phyloP scores from a whole-genome alignment of 2,329 filamentous ascomycete species.

The Penicillium occitanis region DNA sequence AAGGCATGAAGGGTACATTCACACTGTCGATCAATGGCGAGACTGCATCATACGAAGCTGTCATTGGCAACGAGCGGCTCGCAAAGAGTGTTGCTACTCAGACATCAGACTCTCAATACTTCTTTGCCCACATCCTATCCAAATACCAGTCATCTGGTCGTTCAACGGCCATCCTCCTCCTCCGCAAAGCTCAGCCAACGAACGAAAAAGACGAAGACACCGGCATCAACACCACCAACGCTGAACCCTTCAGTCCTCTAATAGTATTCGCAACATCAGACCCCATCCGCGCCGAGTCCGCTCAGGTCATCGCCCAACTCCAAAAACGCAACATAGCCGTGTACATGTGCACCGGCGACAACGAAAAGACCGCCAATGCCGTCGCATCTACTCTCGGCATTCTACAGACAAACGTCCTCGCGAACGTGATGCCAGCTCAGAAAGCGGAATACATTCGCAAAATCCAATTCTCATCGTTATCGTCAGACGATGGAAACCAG shows the following conservation, averaged over 20 bases:
- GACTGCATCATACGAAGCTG: conserved; percentile 44
- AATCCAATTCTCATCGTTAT: conserved; percentile 32
- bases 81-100: conserved; percentile 38
- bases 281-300: conserved; percentile 72
- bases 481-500: conserved; percentile 57
- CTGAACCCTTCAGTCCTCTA: conserved; percentile 47
- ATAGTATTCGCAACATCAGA: conserved; percentile 77
- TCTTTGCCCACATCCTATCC: conserved; percentile 36
- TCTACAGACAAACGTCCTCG: conserved; percentile 70
- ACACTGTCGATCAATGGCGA: conserved; percentile 30
- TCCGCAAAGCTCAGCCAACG: conserved; percentile 28
- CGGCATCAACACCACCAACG: conserved; percentile 12
- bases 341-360: conserved; percentile 94
- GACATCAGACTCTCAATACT: conserved; percentile 32
- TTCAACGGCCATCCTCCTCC: conserved; percentile 47
- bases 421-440: conserved; percentile 79
- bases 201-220: background rate
- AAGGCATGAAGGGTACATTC: conserved; percentile 58
- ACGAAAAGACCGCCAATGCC: conserved; percentile 75
- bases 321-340: conserved; percentile 67
- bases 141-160: conserved; percentile 44
- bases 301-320: conserved; percentile 63
- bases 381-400: conserved; percentile 78
- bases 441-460: conserved; percentile 57
- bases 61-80: conserved; percentile 60